Base-by-base conservation (phyloP, 805 yeast species). In the Lachancea dasiensis region DNA sequence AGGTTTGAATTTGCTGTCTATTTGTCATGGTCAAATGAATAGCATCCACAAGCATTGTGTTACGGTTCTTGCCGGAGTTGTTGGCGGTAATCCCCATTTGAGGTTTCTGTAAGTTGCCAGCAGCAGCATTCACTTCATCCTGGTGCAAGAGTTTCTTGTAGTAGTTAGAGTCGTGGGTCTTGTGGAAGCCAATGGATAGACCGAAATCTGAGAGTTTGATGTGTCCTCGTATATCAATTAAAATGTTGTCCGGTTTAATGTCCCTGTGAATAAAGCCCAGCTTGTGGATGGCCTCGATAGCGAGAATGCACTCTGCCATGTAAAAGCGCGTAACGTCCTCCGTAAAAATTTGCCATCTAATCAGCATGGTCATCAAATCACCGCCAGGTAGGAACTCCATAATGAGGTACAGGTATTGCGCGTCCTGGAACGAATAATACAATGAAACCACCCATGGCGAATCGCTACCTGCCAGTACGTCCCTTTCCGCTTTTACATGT, bases 341-440 rank as follows among this genome's bases (percentile, higher is more conserved):
- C 3, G 95, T 81, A 57, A 87, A 87, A 23, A 86, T 81, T 57
- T 87, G 95, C 84, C 95, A 86, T 63, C 90, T 80, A 60, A 87
- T 87, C 52, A 87, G 72, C 95, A 89, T 86, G 1, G 96, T 87
- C 97, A 87, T 87, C 51, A 83, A 63, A 56, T 83, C 94, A 41
- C 94, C 94, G 45, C 87, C 87, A 6, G 95, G 86, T 51, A 95
- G 85, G 59, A 80, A 90, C 63, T 92, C 98, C 97, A 92, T 87
- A 38, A 92, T 86, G 61, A 69, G 61, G 84, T 96, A 49, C 77
- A 75, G 6, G 84, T 85, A 58, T 78, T 80, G 50, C 74, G 86
- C 46, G 85, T 77, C 60, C 86, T 86, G 55, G 72, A 77, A 66
- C 72, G 92, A 46, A 77, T 81, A 56, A 82, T 68, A 21, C 85